Evolutionary conservation across 345 rosid species (phyloP).

Genomic region (Adansonia digitata): DNA sequence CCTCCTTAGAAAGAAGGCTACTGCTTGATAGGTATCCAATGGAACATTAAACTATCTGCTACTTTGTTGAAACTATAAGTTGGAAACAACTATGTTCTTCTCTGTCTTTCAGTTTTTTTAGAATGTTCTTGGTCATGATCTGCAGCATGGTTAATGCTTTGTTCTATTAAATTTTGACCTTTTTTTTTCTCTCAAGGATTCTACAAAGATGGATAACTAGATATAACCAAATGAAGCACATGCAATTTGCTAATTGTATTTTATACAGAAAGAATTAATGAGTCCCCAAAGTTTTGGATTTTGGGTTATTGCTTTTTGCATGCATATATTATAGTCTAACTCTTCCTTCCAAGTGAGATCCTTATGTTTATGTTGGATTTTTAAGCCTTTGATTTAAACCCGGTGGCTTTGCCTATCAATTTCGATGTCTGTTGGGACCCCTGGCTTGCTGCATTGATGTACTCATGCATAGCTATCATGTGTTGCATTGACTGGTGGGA

Average conservation of each 20-base stretch:
- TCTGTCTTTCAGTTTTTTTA: not conserved
- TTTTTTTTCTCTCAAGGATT: not conserved
- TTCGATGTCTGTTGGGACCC: not conserved
- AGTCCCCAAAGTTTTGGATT: not conserved
- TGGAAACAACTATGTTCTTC: not conserved
- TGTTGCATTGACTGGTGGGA: not conserved
- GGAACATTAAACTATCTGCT: not conserved
- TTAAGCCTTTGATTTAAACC: not conserved
- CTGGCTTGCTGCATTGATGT: not conserved
- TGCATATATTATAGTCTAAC: not conserved
- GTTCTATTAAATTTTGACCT: not conserved
- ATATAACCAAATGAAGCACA: not conserved
- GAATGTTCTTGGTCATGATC: not conserved
- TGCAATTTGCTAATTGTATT: not conserved
- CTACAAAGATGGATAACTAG: not conserved
- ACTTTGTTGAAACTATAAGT: not conserved
- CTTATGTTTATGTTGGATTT: not conserved
- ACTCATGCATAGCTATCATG: not conserved
- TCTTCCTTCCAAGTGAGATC: not conserved
- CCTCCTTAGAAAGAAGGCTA: constrained; percentile 49
- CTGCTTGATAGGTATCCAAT: constrained; percentile 12
- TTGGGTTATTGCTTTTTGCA: not conserved
- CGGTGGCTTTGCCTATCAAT: not conserved
- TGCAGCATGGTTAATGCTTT: not conserved
- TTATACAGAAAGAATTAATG: not conserved